Evolutionary conservation across 2,329 filamentous ascomycete species (phyloP).

Genomic region (Orbilia javanica): DNA sequence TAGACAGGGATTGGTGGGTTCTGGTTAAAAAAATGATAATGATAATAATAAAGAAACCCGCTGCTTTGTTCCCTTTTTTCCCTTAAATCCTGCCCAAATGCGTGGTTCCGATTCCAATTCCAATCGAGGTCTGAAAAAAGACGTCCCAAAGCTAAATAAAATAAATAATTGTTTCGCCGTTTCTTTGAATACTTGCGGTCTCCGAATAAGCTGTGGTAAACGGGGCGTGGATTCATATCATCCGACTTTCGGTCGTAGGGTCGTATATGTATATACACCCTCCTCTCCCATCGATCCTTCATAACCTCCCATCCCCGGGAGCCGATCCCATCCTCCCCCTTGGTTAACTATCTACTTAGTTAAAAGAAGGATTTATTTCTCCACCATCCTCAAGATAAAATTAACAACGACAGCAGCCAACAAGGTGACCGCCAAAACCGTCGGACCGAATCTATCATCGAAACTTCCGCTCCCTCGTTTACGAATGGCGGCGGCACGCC

Average conservation of each 20-base stretch:
- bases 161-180: too few species aligned
- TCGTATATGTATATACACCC: too few species aligned
- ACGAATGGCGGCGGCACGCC: slow-evolving; percentile 92
- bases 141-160: too few species aligned
- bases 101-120: too few species aligned
- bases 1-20: too few species aligned
- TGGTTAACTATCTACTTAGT: too few species aligned
- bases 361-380: slow-evolving; percentile 30
- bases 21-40: background rate
- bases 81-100: background rate
- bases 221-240: too few species aligned
- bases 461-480: slow-evolving; percentile 93
- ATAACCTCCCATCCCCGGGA: background rate
- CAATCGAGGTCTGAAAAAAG: background rate
- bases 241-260: too few species aligned
- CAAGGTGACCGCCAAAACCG: slow-evolving; percentile 86
- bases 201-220: too few species aligned
- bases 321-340: too few species aligned
- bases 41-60: background rate
- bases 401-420: slow-evolving; percentile 93
- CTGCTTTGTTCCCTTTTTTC: background rate
- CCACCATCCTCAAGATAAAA: slow-evolving; percentile 81
- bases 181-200: too few species aligned
- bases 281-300: too few species aligned
- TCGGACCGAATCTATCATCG: slow-evolving; percentile 94